Evolutionary conservation across 768 basidiomycete genomes (phyloP).

Genomic region (Fibroporia radiculosa): DNA sequence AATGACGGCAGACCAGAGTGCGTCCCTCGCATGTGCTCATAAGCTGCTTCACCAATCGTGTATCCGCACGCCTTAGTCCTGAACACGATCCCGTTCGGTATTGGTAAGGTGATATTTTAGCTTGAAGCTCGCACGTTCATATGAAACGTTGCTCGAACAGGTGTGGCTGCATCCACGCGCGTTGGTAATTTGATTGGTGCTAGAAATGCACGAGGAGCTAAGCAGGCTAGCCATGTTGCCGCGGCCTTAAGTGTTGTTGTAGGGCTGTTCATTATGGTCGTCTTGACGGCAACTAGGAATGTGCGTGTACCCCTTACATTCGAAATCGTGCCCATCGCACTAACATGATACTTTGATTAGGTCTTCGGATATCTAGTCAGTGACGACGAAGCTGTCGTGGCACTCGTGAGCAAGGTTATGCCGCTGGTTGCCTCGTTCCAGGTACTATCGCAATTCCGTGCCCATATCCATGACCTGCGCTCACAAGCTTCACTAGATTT

Average conservation of each 20-base stretch:
- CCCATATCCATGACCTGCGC: too few relatives aligned
- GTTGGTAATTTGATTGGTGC: conserved; percentile 69
- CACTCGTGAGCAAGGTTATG: conserved; percentile 41
- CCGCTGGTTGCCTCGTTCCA: conserved; percentile 50
- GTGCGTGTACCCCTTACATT: conserved; percentile 34
- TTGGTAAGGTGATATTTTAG: conserved; percentile 40
- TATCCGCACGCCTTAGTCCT: conserved; percentile 35
- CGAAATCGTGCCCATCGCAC: too few relatives aligned
- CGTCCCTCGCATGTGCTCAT: conserved; percentile 3
- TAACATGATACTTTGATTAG: conserved; percentile 24
- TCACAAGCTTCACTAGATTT: conserved; percentile 27
- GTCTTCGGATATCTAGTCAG: conserved; percentile 64
- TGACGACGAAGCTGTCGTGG: conserved; percentile 47
- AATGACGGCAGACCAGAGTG: conserved; percentile 76
- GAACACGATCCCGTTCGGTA: conserved; percentile 70
- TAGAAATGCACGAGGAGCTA: conserved; percentile 43
- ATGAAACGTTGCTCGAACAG: conserved; percentile 17
- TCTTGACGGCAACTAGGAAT: conserved; percentile 48
- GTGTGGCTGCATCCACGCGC: conserved; percentile 65
- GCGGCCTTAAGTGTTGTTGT: conserved; percentile 56
- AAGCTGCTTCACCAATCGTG: neutral
- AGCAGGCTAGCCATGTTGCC: conserved; percentile 51
- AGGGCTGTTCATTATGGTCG: conserved; percentile 50
- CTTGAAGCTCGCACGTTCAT: neutral
- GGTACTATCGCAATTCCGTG: too few relatives aligned